Base-by-base conservation (phyloP, 169 alveolate genomes). In the Plasmodium billcollinsi region DNA sequence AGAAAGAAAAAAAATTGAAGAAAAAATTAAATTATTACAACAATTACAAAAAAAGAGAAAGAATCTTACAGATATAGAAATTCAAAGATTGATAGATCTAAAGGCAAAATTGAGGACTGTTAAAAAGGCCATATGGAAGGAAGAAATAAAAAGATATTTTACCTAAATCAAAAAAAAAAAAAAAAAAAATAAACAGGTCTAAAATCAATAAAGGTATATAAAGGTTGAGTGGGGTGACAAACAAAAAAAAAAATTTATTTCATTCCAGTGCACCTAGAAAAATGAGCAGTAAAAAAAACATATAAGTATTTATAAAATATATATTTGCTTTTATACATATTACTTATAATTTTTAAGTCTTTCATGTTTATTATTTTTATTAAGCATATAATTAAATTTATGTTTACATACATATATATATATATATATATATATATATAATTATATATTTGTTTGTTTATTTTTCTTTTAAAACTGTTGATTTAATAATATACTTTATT, bases 1-100 rank as follows among this genome's bases (percentile, higher is more conserved):
- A 43, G 91, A 85, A 50, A 85, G 72, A 85, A 85, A 85, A 85
- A 85, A 70, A 70, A 15, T 70, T 49, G 91, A 85, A 59, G 91
- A 85, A 59, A 85, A 69, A 85, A 85, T 85, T 26, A 52, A 85
- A 20, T 20, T 70, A 5, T 71, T 85, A 7, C 11, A 50, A 11
- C 21, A 70, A 8, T 50, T 85, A 33, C 85, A 85, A 21, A n/a
- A 1, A 50, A 85, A 85, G 54, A 52, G 61, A 52, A 83, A 69
- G 26, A 71, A 56, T 52, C 26, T 85, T 50, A 85, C 88, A 9
- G 91, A 85, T 33, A 71, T 86, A 12, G 91, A 85, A 39, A 59
- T 85, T 59, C 56, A 85, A 73, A 73, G 91, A 9, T 73, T 85
- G 12, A 72, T 70, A 45, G 75, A 85, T 71, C 62, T 85, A 56